Conservation (phyloP, 306 rosid species). For the Potentilla sterilis region DNA sequence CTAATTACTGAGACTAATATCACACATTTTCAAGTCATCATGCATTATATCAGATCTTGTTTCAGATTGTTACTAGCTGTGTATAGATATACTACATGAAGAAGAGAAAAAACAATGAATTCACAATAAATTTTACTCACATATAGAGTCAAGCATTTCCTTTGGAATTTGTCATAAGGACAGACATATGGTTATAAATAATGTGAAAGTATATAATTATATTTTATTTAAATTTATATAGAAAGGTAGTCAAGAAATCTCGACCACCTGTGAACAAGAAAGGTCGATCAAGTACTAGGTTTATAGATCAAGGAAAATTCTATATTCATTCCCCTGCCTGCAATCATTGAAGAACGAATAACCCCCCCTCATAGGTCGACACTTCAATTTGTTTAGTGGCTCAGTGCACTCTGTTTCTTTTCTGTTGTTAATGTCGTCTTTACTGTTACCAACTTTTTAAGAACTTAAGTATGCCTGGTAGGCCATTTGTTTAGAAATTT, state of each 20-base stretch:
- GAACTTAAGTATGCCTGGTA: background rate
- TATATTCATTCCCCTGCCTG: slow-evolving; percentile 17
- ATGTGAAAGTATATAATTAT: too few species aligned
- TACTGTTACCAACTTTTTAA: background rate
- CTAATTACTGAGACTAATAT: background rate
- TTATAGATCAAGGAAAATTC: background rate
- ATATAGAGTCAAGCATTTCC: background rate
- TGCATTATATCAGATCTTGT: background rate
- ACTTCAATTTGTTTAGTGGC: background rate
- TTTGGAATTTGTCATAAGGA: too few species aligned
- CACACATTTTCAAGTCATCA: background rate
- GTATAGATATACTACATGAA: background rate
- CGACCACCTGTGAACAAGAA: background rate
- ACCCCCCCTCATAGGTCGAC: background rate
- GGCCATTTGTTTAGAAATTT: background rate
- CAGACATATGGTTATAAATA: too few species aligned
- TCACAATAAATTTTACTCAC: too few species aligned
- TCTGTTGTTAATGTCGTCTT: too few species aligned
- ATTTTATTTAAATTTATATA: too few species aligned
- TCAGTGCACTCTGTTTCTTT: background rate
- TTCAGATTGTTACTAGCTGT: background rate
- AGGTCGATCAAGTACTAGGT: background rate
- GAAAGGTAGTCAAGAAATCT: background rate
- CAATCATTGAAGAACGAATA: background rate
- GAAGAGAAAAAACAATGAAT: too few species aligned